These are phyloP conservation scores for Ustilago bromivora DNA, from an alignment of 1,284 basidiomycete species.

Conservation along the genomic window DNA sequence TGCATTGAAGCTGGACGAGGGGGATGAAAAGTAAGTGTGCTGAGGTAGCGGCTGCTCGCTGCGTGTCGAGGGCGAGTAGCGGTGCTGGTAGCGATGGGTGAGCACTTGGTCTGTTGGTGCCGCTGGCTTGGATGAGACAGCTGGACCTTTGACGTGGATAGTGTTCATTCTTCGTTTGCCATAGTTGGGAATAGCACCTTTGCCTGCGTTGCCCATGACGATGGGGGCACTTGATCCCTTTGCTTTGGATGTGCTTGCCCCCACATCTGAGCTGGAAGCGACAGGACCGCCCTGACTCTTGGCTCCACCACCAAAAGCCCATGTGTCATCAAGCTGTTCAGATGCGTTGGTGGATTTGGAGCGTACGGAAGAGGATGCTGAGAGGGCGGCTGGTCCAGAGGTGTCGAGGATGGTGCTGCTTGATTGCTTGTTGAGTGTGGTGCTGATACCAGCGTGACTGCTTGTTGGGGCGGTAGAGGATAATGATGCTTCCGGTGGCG, in stretches of 20 bases:
- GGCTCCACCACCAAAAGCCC: conserved; percentile 55
- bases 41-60: conserved; percentile 60
- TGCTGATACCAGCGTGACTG: conserved; percentile 20
- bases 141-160: conserved; percentile 27
- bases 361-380: conserved; percentile 19
- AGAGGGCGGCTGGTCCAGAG: conserved; percentile 20
- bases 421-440: conserved; percentile 5
- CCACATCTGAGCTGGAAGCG: conserved; percentile 2
- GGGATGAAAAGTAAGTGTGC: conserved; percentile 65
- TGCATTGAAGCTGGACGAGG: conserved; percentile 66
- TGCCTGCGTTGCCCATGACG: conserved; percentile 61
- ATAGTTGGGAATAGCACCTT: conserved; percentile 61
- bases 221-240: conserved; percentile 28
- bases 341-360: conserved; percentile 34
- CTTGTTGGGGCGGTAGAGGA: conserved; percentile 1
- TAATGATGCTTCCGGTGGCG: background rate
- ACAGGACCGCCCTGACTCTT: conserved; percentile 52
- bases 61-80: conserved; percentile 48
- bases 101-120: conserved; percentile 16
- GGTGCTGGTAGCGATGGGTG: conserved; percentile 28
- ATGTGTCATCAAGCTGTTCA: conserved; percentile 44
- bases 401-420: conserved; percentile 23
- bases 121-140: background rate
- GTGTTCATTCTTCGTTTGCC: conserved; percentile 53
- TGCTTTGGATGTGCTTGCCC: conserved; percentile 6